These are phyloP conservation scores for Ceratocystis albifundus DNA, from an alignment of 2,329 filamentous ascomycete genomes.

Conservation along the genomic window DNA sequence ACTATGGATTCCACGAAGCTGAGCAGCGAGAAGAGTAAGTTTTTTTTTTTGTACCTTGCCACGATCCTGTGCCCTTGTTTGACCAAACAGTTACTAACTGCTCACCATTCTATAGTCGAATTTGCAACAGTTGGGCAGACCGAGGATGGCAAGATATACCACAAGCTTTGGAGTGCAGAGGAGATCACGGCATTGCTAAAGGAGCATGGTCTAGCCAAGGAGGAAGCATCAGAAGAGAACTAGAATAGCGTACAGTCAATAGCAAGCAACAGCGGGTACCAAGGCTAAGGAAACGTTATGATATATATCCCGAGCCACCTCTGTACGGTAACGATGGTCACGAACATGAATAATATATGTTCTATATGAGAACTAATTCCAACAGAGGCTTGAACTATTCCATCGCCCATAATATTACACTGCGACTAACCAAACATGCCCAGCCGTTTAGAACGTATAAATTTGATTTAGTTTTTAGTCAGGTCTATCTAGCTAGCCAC, in stretches of 20 bases:
- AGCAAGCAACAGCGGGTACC: no score
- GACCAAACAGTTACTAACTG: constrained; percentile 21
- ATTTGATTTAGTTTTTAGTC: background rate
- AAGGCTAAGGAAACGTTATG: background rate
- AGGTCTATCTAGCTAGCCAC: no score
- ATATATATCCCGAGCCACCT: constrained; percentile 17
- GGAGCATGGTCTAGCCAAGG: constrained; percentile 90
- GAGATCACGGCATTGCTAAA: constrained; percentile 90
- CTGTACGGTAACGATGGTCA: constrained; percentile 16
- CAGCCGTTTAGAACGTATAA: background rate
- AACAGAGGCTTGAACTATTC: background rate
- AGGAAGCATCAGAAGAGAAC: constrained; percentile 59
- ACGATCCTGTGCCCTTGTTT: constrained; percentile 28
- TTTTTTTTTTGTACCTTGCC: background rate
- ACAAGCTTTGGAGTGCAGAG: constrained; percentile 91
- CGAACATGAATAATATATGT: constrained; percentile 9
- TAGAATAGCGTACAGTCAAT: constrained; percentile 29
- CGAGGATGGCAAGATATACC: constrained; percentile 91
- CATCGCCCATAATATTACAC: background rate
- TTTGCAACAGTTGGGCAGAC: constrained; percentile 97
- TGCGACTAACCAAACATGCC: background rate
- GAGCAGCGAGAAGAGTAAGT: constrained; percentile 96
- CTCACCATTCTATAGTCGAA: constrained; percentile 53
- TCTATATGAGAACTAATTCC: background rate
- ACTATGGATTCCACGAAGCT: constrained; percentile 99